These are phyloP conservation scores for Wallacemonas sp. DNA, from an alignment of 208 protist species.

Conservation along the genomic window DNA sequence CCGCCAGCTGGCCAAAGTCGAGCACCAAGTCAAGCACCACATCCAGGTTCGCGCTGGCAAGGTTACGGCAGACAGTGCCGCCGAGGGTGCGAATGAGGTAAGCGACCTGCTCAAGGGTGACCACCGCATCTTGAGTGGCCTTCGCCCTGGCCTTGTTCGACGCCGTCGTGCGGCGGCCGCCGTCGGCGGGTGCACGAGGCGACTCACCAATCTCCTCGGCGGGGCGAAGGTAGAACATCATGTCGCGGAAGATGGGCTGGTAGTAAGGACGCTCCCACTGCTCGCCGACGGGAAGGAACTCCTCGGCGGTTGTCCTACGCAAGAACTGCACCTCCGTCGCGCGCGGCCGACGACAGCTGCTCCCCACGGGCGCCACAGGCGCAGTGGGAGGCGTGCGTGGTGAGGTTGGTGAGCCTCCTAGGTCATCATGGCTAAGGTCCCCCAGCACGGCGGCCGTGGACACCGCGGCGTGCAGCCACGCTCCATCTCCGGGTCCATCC, in stretches of 20 bases:
- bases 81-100: slow-evolving; percentile 64
- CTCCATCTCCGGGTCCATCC: not conserved
- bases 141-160: not conserved
- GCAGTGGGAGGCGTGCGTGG: not conserved
- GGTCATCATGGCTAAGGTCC: not conserved
- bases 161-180: no score
- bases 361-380: no score
- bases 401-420: not conserved
- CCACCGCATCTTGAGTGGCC: slow-evolving; percentile 15
- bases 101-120: slow-evolving; percentile 37
- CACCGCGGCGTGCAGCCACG: no score
- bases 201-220: slow-evolving; percentile 1
- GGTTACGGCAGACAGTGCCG: slow-evolving; percentile 50
- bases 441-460: no score
- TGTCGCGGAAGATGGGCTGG: slow-evolving; percentile 49
- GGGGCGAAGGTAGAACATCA: slow-evolving; percentile 37
- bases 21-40: slow-evolving; percentile 47
- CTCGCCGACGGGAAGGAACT: slow-evolving; percentile 34
- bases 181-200: no score
- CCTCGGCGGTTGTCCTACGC: slow-evolving; percentile 15
- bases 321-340: slow-evolving; percentile 8
- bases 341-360: not conserved
- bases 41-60: slow-evolving; percentile 35
- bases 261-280: slow-evolving; percentile 51
- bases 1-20: slow-evolving; percentile 8